These are phyloP conservation scores for Aspergillaceae sp. DNA, from an alignment of 2,329 filamentous ascomycete genomes.

Conservation along the genomic window DNA sequence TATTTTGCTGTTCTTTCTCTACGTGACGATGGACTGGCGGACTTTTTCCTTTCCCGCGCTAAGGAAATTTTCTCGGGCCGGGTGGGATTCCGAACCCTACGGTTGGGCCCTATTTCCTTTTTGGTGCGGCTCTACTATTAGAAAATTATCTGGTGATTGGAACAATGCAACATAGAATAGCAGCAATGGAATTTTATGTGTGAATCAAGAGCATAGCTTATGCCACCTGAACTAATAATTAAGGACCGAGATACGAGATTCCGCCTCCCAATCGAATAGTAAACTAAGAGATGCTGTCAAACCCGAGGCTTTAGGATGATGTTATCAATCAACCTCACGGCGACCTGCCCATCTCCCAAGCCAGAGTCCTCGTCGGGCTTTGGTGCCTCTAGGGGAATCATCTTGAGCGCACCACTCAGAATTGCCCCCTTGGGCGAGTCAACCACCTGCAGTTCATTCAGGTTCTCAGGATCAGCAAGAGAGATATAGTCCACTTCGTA, in stretches of 20 bases:
- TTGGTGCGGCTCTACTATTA: slow-evolving; percentile 3
- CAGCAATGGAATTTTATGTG: too few relatives aligned
- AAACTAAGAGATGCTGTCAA: slow-evolving; percentile 2
- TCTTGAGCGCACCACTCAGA: slow-evolving; percentile 82
- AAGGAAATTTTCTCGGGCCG: slow-evolving; percentile 29
- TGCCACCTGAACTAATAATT: too few relatives aligned
- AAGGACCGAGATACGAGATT: too few relatives aligned
- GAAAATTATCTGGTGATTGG: too few relatives aligned
- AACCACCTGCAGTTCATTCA: slow-evolving; percentile 67
- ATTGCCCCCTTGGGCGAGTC: slow-evolving; percentile 67
- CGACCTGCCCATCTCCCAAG: slow-evolving; percentile 62
- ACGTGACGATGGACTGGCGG: not conserved
- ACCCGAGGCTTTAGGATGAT: slow-evolving; percentile 54
- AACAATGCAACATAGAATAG: not conserved
- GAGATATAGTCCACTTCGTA: slow-evolving; percentile 92
- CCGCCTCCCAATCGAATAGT: too few relatives aligned
- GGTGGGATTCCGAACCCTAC: slow-evolving; percentile 19
- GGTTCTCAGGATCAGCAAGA: slow-evolving; percentile 71
- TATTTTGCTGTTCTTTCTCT: not conserved
- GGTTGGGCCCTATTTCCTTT: slow-evolving; percentile 25
- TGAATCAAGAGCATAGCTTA: too few relatives aligned
- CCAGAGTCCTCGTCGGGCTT: slow-evolving; percentile 60
- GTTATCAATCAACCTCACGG: slow-evolving; percentile 89
- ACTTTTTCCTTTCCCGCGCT: slow-evolving; percentile 6
- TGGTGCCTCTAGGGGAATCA: slow-evolving; percentile 68